Percentiles rank a stretch among this genome's conserved stretches.
Conservation (phyloP, 2,329 filamentous ascomycete species). For the Colletotrichum sp. region DNA sequence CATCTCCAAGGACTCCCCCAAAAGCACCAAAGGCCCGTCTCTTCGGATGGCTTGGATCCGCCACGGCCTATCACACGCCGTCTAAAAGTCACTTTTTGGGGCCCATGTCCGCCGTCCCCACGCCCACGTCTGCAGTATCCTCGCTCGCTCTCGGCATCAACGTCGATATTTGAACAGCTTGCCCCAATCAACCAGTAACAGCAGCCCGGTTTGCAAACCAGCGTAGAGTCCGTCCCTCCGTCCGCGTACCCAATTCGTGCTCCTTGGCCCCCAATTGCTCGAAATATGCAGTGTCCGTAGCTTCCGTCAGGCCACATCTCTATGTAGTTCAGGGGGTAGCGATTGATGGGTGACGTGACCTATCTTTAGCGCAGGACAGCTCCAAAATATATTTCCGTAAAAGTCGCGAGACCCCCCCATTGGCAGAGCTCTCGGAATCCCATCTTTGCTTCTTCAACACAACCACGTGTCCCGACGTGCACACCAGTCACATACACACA, state of each 20-base stretch:
- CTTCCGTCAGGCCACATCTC: neutral
- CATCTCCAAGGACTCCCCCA: neutral
- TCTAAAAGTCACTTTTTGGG: conserved; percentile 15
- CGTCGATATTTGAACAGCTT: neutral
- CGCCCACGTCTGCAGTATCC: neutral
- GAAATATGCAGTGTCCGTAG: neutral
- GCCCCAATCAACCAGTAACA: neutral
- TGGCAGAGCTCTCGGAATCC: neutral
- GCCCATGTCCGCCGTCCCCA: neutral
- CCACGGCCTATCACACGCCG: conserved; percentile 11
- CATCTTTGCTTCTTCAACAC: neutral
- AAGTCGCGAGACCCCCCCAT: neutral
- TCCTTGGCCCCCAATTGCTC: neutral
- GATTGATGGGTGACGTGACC: neutral
- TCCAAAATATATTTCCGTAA: neutral
- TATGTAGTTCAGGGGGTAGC: neutral
- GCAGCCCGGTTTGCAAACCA: neutral
- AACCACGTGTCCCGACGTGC: neutral
- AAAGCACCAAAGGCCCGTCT: neutral
- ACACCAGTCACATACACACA: neutral
- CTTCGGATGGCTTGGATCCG: conserved; percentile 16
- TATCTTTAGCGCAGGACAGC: neutral
- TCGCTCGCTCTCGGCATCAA: conserved; percentile 12
- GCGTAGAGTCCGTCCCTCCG: neutral
- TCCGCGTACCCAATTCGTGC: neutral